A percentile compares a stretch with the other conserved stretches of the same genome.
phyloP scores from a whole-genome alignment of 2,329 filamentous ascomycete species.

The Verticillium dahliae region DNA sequence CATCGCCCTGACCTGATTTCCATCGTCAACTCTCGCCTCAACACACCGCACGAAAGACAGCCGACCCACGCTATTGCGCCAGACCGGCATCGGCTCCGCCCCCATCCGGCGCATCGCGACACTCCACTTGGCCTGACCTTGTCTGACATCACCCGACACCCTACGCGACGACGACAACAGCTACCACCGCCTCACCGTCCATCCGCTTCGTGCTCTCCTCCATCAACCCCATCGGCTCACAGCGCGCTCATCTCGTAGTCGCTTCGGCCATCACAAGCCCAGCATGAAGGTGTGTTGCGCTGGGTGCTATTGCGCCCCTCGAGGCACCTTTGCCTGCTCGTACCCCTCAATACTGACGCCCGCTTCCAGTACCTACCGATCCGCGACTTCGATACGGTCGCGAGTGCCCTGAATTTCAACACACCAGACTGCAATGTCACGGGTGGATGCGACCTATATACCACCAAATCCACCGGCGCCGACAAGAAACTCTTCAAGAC shows the following conservation, averaged over 20 bases:
- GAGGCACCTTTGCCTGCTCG: not conserved
- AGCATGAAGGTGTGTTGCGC: not conserved
- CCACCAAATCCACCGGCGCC: constrained; percentile 87
- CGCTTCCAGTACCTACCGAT: constrained; percentile 74
- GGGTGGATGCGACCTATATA: constrained; percentile 94
- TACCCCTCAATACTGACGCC: not conserved
- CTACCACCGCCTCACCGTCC: constrained; percentile 3
- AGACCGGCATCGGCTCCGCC: not conserved
- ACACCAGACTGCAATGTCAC: constrained; percentile 88
- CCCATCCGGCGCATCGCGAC: constrained; percentile 6
- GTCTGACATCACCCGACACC: constrained; percentile 11
- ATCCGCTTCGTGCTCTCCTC: constrained; percentile 7
- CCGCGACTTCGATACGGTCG: constrained; percentile 84
- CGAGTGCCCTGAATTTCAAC: constrained; percentile 90
- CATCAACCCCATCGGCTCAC: not conserved
- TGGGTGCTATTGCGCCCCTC: not conserved
- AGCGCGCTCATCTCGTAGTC: no score
- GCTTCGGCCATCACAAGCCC: not conserved
- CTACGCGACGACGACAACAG: not conserved
- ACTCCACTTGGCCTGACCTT: constrained; percentile 2
- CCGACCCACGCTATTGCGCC: not conserved
- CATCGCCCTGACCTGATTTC: not conserved
- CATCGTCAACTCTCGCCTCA: constrained; percentile 5
- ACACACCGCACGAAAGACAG: constrained; percentile 4
- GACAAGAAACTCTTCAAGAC: constrained; percentile 97